Evolutionary conservation across 1,284 basidiomycete species (phyloP).

Genomic region (Heterobasidion parviporum): DNA sequence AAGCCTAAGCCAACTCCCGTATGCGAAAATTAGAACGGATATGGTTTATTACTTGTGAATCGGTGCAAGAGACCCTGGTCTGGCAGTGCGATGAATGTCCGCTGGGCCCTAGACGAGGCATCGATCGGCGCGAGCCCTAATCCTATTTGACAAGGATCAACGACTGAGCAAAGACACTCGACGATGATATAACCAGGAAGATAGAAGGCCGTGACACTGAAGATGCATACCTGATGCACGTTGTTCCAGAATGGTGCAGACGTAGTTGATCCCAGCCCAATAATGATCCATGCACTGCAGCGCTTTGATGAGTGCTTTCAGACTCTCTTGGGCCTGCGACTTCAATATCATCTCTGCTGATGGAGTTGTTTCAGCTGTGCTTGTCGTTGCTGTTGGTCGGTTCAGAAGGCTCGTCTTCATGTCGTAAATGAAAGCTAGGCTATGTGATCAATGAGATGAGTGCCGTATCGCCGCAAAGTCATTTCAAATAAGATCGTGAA

Average conservation of each 20-base stretch:
- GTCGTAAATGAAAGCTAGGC: constrained; percentile 29
- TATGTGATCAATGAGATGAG: constrained; percentile 5
- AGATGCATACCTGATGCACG: background rate
- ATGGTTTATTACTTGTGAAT: constrained; percentile 18
- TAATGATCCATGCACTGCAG: constrained; percentile 25
- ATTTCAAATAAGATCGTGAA: background rate
- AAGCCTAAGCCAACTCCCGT: background rate
- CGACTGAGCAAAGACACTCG: too few species aligned
- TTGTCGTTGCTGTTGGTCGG: background rate
- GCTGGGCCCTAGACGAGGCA: constrained; percentile 13
- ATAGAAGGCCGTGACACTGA: background rate
- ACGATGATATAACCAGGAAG: background rate
- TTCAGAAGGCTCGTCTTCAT: constrained; percentile 19
- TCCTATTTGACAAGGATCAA: too few species aligned
- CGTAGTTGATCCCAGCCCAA: constrained; percentile 28
- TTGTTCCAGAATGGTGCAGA: constrained; percentile 21
- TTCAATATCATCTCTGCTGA: background rate
- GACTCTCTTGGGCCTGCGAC: constrained; percentile 17
- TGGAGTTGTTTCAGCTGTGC: background rate
- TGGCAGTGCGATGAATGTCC: constrained; percentile 29
- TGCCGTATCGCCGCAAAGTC: too few species aligned
- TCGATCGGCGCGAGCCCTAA: background rate
- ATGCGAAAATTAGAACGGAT: background rate
- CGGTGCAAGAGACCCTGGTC: constrained; percentile 27
- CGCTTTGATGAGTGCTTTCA: constrained; percentile 23